Conservation (phyloP, 2,329 filamentous ascomycete genomes). For the Aspergillus texensis region DNA sequence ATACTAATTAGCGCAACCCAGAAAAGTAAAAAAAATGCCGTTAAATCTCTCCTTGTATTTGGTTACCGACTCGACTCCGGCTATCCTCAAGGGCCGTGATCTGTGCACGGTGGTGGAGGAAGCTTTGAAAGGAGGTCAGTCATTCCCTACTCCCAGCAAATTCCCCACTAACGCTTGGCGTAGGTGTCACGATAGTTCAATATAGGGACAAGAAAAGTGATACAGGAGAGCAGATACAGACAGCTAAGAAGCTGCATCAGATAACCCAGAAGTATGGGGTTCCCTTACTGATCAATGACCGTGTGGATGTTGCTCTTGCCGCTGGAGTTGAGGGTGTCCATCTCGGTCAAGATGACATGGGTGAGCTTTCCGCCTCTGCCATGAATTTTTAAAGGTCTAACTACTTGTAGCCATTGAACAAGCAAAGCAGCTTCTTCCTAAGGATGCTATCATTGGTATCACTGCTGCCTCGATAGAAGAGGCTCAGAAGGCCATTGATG, state of each 20-base stretch:
- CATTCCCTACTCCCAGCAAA: neutral
- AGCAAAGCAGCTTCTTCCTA: slow-evolving; percentile 73
- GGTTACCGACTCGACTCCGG: slow-evolving; percentile 89
- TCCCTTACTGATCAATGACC: slow-evolving; percentile 89
- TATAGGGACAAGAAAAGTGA: slow-evolving; percentile 86
- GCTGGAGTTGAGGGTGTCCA: slow-evolving; percentile 90
- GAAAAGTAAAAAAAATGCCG: slow-evolving; percentile 39
- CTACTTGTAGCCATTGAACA: slow-evolving; percentile 55
- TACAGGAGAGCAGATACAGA: slow-evolving; percentile 70
- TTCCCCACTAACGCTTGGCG: slow-evolving; percentile 14
- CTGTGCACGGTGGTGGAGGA: slow-evolving; percentile 73
- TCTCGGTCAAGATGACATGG: slow-evolving; percentile 91
- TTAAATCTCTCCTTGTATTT: slow-evolving; percentile 84
- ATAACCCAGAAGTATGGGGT: slow-evolving; percentile 69
- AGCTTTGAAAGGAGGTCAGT: slow-evolving; percentile 70
- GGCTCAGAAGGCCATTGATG: slow-evolving; percentile 69
- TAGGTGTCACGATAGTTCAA: slow-evolving; percentile 79
- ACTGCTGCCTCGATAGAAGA: slow-evolving; percentile 77
- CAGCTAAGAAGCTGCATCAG: slow-evolving; percentile 69
- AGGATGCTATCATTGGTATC: slow-evolving; percentile 81
- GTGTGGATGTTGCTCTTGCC: slow-evolving; percentile 84
- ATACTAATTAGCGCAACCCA: neutral
- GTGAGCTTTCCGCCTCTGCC: slow-evolving; percentile 47
- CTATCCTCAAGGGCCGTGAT: slow-evolving; percentile 73
- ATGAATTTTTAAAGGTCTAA: slow-evolving; percentile 4